These are phyloP conservation scores for Cladosporium oxysporum DNA, from an alignment of 2,329 filamentous ascomycete genomes.

Conservation along the genomic window DNA sequence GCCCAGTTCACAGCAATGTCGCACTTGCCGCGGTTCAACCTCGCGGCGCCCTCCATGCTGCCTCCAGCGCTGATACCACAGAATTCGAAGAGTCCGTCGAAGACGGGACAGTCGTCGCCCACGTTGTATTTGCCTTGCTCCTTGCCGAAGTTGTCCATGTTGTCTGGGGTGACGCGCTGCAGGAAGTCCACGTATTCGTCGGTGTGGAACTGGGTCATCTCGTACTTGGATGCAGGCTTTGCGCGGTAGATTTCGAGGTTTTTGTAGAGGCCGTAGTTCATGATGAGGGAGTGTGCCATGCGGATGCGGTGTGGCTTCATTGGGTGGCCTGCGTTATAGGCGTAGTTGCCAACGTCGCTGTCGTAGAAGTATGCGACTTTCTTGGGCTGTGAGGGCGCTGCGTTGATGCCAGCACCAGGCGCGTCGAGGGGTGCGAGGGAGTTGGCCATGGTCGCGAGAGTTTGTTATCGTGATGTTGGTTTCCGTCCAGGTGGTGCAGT, in stretches of 20 bases:
- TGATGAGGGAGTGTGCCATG: conserved; percentile 65
- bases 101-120: conserved; percentile 64
- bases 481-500: background rate
- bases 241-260: conserved; percentile 68
- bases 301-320: conserved; percentile 70
- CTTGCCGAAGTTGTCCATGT: conserved; percentile 90
- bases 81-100: conserved; percentile 70
- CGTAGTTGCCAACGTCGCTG: conserved; percentile 96
- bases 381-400: conserved; percentile 60
- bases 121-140: conserved; percentile 82
- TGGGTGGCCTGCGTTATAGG: conserved; percentile 76
- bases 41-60: conserved; percentile 70
- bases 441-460: conserved; percentile 22
- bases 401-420: conserved; percentile 51
- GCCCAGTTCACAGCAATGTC: conserved; percentile 63
- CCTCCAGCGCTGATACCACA: conserved; percentile 70
- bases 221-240: conserved; percentile 60
- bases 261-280: conserved; percentile 73
- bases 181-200: conserved; percentile 73
- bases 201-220: conserved; percentile 74
- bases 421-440: conserved; percentile 54
- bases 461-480: background rate
- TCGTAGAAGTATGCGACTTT: conserved; percentile 99
- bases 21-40: conserved; percentile 67
- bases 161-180: conserved; percentile 92